Base-by-base conservation (phyloP, 805 yeast species). In the Candida nonsorbophila region DNA sequence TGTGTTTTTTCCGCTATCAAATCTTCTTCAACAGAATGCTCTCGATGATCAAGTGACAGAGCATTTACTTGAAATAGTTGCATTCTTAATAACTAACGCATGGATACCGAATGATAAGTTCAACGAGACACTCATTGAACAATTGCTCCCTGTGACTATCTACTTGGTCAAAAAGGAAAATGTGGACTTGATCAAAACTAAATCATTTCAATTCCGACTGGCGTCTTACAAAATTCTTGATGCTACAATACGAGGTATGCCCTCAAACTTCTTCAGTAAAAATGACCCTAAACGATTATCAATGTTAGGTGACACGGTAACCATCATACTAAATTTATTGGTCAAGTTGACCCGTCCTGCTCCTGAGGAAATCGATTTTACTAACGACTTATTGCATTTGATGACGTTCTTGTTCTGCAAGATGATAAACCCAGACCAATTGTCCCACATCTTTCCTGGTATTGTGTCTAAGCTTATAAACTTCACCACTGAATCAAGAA, bases 371-470 rank as follows among this genome's bases (percentile, higher is more conserved):
- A 33, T 28, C 3, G 36, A 30, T 7, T 14, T 41, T 16, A 38
- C 41, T 1, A 27, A 31, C 6, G 28, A 36, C 0, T 29, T 55
- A 6, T 31, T 37, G 2, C 28, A 48, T 3, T 28, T 53, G 10
- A 24, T 28, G 11, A 16, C 17, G 12, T 9, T 8, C 4, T 13
- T 38, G 7, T 14, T 30, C n/a, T 16, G 24, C 5, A 17, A 16
- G 4, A 28, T 41, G 7, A 47, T 59, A 3, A 25, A 53, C 5
- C 19, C 62, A 4, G 57, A 56, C n/a, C 58, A 55, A 20, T 28
- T 60, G 5, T 48, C 68, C 7, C 50, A 50, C 23, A 59, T 63
- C 2, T 43, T 64, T n/a, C 71, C 71, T 1, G 71, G 71, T 1
- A 38, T 56, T 4, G 41, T 53, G 1, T 62, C 69, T 4, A 42